phyloP scores from a whole-genome alignment of 2,329 filamentous ascomycete species.

The Metarhizium rileyi region DNA sequence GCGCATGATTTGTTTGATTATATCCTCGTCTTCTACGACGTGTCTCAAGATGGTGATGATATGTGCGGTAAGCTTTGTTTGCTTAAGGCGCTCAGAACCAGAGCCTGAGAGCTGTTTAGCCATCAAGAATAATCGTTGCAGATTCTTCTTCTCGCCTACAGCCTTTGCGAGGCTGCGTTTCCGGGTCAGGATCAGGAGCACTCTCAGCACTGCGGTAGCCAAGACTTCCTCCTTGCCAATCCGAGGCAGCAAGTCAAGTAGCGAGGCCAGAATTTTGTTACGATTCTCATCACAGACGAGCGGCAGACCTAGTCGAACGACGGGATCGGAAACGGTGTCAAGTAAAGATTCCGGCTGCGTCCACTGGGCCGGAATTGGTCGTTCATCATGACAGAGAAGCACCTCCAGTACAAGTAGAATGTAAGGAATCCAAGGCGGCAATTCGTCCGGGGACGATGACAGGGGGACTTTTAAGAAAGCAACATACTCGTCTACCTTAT shows the following conservation, averaged over 20 bases:
- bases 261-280: slow-evolving; percentile 57
- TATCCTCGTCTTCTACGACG: slow-evolving; percentile 88
- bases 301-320: slow-evolving; percentile 53
- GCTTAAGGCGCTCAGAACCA: slow-evolving; percentile 62
- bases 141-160: slow-evolving; percentile 78
- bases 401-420: slow-evolving; percentile 85
- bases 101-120: slow-evolving; percentile 80
- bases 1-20: slow-evolving; percentile 82
- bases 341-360: slow-evolving; percentile 42
- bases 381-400: slow-evolving; percentile 78
- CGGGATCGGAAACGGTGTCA: slow-evolving; percentile 39
- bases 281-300: slow-evolving; percentile 51
- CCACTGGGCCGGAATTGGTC: slow-evolving; percentile 68
- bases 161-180: slow-evolving; percentile 62
- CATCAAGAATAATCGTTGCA: slow-evolving; percentile 89
- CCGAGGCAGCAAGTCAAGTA: slow-evolving; percentile 76
- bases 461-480: slow-evolving; percentile 65
- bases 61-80: slow-evolving; percentile 42
- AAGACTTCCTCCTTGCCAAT: slow-evolving; percentile 81
- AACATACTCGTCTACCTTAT: slow-evolving; percentile 67
- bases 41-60: slow-evolving; percentile 86
- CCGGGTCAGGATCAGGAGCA: slow-evolving; percentile 81
- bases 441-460: slow-evolving; percentile 59
- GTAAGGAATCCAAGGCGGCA: slow-evolving; percentile 89
- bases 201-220: slow-evolving; percentile 71